phyloP scores from a whole-genome alignment of 1,284 basidiomycete species.

The Abortiporus biennis region DNA sequence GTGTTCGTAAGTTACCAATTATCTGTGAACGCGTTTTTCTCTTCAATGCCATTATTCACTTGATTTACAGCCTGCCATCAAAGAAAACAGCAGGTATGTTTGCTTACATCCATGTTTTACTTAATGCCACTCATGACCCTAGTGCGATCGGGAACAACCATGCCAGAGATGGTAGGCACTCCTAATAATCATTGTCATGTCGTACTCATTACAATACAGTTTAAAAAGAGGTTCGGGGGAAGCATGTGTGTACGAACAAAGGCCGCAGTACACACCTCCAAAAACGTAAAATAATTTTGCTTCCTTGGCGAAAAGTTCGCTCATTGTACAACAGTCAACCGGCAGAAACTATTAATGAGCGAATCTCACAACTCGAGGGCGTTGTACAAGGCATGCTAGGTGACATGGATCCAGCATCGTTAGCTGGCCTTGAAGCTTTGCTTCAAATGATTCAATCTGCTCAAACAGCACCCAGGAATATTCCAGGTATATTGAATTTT shows the following conservation, averaged over 20 bases:
- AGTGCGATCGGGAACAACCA: slow-evolving; percentile 21
- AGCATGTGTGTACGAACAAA: slow-evolving; percentile 14
- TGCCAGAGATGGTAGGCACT: slow-evolving; percentile 18
- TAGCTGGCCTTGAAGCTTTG: slow-evolving; percentile 14
- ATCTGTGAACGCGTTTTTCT: slow-evolving; percentile 18
- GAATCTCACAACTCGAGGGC: slow-evolving; percentile 7
- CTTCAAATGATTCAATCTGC: slow-evolving; percentile 14
- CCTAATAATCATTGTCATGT: background rate
- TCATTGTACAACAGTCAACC: background rate
- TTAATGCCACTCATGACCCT: background rate
- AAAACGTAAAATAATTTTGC: too few species aligned
- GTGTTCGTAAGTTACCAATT: slow-evolving; percentile 8
- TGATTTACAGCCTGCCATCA: slow-evolving; percentile 17
- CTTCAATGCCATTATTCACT: background rate
- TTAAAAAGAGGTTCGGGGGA: slow-evolving; percentile 14
- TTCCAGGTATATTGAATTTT: too few species aligned
- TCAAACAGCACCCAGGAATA: slow-evolving; percentile 3
- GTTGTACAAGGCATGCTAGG: slow-evolving; percentile 8
- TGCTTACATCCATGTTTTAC: background rate
- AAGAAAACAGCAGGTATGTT: slow-evolving; percentile 19
- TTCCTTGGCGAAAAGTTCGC: too few species aligned
- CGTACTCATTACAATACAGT: slow-evolving; percentile 7
- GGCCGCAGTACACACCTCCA: too few species aligned
- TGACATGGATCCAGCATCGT: slow-evolving; percentile 8
- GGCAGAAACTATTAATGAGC: slow-evolving; percentile 1